Evolutionary conservation across 1,284 basidiomycete species (phyloP).

Genomic region (Anthracocystis setariae): DNA sequence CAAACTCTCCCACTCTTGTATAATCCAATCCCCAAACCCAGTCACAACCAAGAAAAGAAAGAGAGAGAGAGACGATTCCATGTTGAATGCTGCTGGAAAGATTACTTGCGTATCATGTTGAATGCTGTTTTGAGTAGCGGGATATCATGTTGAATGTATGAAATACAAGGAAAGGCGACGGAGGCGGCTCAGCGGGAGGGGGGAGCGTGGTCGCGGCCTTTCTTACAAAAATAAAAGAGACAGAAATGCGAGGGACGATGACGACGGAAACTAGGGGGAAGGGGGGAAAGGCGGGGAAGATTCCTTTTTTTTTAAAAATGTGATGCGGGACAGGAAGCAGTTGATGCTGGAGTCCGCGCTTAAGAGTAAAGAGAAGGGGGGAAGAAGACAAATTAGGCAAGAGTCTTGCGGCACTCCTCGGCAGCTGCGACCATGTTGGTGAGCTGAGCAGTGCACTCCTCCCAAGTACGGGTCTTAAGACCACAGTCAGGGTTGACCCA

Average conservation of each 20-base stretch:
- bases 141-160: conserved; percentile 58
- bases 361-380: conserved; percentile 3
- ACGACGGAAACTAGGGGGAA: conserved; percentile 23
- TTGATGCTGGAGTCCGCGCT: conserved; percentile 33
- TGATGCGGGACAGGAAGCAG: conserved; percentile 33
- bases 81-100: conserved; percentile 51
- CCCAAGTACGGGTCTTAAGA: conserved; percentile 69
- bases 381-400: conserved; percentile 45
- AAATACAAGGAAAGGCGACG: conserved; percentile 35
- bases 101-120: conserved; percentile 47
- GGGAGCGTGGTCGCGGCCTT: too few relatives aligned
- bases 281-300: conserved; percentile 18
- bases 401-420: conserved; percentile 82
- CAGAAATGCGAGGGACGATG: conserved; percentile 24
- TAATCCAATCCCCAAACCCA: not conserved
- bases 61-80: conserved; percentile 10
- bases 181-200: too few relatives aligned
- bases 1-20: not conserved
- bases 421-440: conserved; percentile 71
- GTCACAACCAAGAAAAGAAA: conserved; percentile 2
- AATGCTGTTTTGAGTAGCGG: conserved; percentile 50
- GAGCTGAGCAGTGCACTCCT: conserved; percentile 75
- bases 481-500: conserved; percentile 91
- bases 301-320: not conserved
- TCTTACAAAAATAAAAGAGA: too few relatives aligned